phyloP scores from a whole-genome alignment of 2,329 filamentous ascomycete species.

The Fusarium bulbicola region DNA sequence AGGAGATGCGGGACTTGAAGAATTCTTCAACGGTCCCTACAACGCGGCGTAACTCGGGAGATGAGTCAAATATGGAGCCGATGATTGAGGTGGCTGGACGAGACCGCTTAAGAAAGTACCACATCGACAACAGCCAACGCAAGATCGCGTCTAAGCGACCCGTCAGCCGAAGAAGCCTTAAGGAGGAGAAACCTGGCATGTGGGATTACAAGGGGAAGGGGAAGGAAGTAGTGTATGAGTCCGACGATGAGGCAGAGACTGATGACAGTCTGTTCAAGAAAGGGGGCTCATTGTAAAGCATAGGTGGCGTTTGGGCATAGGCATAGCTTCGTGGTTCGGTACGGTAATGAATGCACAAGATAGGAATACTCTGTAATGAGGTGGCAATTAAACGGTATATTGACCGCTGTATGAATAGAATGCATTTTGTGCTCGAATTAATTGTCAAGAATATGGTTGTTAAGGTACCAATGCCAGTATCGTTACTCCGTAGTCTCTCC shows the following conservation, averaged over 20 bases:
- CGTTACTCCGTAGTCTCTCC: background rate
- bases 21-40: constrained; percentile 56
- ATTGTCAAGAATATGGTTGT: background rate
- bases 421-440: background rate
- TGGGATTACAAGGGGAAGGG: constrained; percentile 57
- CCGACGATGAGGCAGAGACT: constrained; percentile 48
- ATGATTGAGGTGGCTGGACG: constrained; percentile 49
- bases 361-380: constrained; percentile 31
- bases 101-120: constrained; percentile 41
- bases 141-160: constrained; percentile 47
- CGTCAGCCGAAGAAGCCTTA: constrained; percentile 54
- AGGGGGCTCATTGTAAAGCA: constrained; percentile 55
- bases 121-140: constrained; percentile 37
- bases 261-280: constrained; percentile 44
- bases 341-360: constrained; percentile 31
- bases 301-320: constrained; percentile 25
- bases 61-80: constrained; percentile 46
- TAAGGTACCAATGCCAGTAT: background rate
- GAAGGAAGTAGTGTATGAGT: constrained; percentile 54
- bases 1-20: constrained; percentile 76
- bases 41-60: constrained; percentile 61
- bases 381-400: constrained; percentile 25
- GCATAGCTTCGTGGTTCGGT: constrained; percentile 10
- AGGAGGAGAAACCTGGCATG: constrained; percentile 49
- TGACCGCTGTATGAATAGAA: constrained; percentile 26